Percentiles rank a stretch among this genome's conserved stretches.
These are phyloP conservation scores for Trypanosoma rangeli DNA, from an alignment of 208 protist species.

Conservation along the genomic window DNA sequence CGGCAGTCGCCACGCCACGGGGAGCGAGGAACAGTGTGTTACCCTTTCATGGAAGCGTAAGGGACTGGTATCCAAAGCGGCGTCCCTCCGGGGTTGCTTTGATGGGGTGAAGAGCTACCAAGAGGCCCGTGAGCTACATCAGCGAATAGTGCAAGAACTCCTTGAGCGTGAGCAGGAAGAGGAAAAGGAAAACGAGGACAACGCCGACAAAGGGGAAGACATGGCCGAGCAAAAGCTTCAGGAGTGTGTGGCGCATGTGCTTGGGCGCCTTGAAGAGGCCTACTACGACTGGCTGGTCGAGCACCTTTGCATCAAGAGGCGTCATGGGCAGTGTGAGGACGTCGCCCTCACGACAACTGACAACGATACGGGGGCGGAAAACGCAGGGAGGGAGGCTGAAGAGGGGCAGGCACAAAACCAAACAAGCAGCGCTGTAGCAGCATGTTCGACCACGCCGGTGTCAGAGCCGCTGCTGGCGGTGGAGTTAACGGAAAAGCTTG, in stretches of 20 bases:
- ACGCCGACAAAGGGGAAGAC: not conserved
- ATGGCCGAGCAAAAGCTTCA: not conserved
- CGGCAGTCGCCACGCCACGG: too few species aligned
- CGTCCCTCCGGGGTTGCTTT: conserved; percentile 14
- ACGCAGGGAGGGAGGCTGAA: not conserved
- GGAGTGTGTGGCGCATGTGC: conserved; percentile 1
- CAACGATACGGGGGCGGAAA: not conserved
- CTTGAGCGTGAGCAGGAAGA: conserved; percentile 8
- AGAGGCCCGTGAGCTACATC: conserved; percentile 20
- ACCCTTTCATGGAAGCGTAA: not conserved
- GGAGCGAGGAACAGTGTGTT: not conserved
- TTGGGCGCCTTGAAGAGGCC: conserved; percentile 20
- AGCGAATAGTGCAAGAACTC: conserved; percentile 16
- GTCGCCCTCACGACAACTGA: not conserved
- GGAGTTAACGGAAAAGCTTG: not conserved
- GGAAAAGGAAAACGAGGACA: conserved; percentile 6
- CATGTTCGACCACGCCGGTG: not conserved
- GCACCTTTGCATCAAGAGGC: conserved; percentile 21
- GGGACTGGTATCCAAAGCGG: not conserved
- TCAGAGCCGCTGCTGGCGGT: not conserved
- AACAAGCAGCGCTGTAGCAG: not conserved
- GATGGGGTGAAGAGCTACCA: conserved; percentile 22
- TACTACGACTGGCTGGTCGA: conserved; percentile 25
- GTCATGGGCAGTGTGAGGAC: not conserved
- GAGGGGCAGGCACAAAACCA: not conserved